Percentiles rank a stretch among this genome's conserved stretches.
Conservation (phyloP, 164 flowering plant species). For the Aristolochia fimbriata region DNA sequence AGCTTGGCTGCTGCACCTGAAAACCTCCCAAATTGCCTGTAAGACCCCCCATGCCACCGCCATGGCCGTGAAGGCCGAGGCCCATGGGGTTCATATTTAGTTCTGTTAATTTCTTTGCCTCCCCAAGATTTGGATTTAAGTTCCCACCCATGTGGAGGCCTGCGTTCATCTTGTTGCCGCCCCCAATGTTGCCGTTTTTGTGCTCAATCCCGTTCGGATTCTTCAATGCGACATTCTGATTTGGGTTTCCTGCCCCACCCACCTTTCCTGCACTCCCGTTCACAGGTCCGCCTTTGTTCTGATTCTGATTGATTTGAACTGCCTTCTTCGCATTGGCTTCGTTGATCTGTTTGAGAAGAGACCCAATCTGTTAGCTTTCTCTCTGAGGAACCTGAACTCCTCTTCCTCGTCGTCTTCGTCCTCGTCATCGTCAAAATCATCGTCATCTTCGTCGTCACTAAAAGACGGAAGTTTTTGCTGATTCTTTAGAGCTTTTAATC, state of each 20-base stretch:
- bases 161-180: slow-evolving; percentile 13
- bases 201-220: slow-evolving; percentile 1
- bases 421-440: slow-evolving; percentile 22
- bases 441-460: slow-evolving; percentile 33
- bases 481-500: slow-evolving; percentile 35
- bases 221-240: slow-evolving; percentile 7
- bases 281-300: slow-evolving; percentile 7
- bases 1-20: slow-evolving; percentile 13
- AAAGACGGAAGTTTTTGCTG: slow-evolving; percentile 23
- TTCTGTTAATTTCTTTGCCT: slow-evolving; percentile 19
- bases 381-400: slow-evolving; percentile 9
- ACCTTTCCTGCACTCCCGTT: slow-evolving; percentile 6
- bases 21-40: slow-evolving; percentile 3
- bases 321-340: slow-evolving; percentile 7
- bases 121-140: slow-evolving; percentile 13
- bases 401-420: slow-evolving; percentile 41
- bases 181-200: slow-evolving; percentile 20
- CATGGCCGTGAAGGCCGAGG: slow-evolving; percentile 30
- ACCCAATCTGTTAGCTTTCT: slow-evolving; percentile 7
- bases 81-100: slow-evolving; percentile 13
- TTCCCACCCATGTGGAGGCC: slow-evolving; percentile 19
- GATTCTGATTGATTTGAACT: neutral
- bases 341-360: slow-evolving; percentile 8
- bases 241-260: slow-evolving; percentile 9
- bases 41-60: slow-evolving; percentile 14